phyloP scores from a whole-genome alignment of 2,329 filamentous ascomycete genomes.

The Fusarium buxicola region DNA sequence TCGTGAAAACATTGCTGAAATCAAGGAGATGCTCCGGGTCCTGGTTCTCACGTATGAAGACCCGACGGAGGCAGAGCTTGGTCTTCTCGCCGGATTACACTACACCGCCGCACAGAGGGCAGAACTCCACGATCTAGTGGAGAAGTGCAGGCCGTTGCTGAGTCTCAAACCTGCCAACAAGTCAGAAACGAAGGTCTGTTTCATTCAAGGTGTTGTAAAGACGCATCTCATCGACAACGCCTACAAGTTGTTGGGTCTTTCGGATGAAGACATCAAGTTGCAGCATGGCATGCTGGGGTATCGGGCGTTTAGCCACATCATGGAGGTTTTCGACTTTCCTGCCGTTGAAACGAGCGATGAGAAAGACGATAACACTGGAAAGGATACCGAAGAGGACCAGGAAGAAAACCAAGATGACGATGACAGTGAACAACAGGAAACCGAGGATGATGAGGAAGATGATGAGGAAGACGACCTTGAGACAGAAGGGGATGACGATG shows the following conservation, averaged over 20 bases:
- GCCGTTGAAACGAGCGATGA: background rate
- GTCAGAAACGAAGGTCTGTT: slow-evolving; percentile 32
- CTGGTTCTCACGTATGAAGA: slow-evolving; percentile 56
- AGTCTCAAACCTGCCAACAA: slow-evolving; percentile 37
- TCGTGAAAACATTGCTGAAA: slow-evolving; percentile 49
- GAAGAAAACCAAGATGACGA: slow-evolving; percentile 11
- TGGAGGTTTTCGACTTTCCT: slow-evolving; percentile 49
- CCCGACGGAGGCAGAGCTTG: slow-evolving; percentile 53
- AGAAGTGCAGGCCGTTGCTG: slow-evolving; percentile 55
- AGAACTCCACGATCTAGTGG: slow-evolving; percentile 51
- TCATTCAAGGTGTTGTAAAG: slow-evolving; percentile 49
- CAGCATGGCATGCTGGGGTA: slow-evolving; percentile 57
- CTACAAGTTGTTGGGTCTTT: slow-evolving; percentile 48
- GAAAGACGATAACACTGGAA: slow-evolving; percentile 1
- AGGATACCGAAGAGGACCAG: background rate
- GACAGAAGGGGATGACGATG: slow-evolving; percentile 4
- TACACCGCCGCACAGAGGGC: slow-evolving; percentile 47
- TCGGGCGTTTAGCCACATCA: slow-evolving; percentile 53
- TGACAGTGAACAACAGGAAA: slow-evolving; percentile 17
- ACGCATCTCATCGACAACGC: slow-evolving; percentile 55
- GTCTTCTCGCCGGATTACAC: slow-evolving; percentile 52
- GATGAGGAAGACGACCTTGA: slow-evolving; percentile 22
- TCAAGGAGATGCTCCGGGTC: slow-evolving; percentile 57
- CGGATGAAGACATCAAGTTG: slow-evolving; percentile 53
- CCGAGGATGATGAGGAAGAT: slow-evolving; percentile 32